Evolutionary conservation across 768 basidiomycete genomes (phyloP).

Genomic region (Termitomyces sp.): DNA sequence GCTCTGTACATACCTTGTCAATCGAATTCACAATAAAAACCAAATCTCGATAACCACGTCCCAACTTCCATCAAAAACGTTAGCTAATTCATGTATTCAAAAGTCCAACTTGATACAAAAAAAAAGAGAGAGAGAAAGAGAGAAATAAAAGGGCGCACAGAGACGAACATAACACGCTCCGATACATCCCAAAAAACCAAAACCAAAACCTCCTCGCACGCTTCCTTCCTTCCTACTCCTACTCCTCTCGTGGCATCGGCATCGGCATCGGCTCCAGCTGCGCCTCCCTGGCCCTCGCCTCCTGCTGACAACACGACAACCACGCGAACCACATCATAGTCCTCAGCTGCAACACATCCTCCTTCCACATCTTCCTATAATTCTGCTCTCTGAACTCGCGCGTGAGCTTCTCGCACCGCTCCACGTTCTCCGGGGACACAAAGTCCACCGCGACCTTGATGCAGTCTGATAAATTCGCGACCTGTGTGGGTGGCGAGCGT

Average conservation of each 20-base stretch:
- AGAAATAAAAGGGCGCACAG: no score
- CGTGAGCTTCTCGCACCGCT: constrained; percentile 79
- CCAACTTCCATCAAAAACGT: no score
- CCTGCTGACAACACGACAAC: constrained; percentile 56
- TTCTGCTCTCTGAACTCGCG: constrained; percentile 90
- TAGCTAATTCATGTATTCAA: no score
- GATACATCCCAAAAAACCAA: no score
- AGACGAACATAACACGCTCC: no score
- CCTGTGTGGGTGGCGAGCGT: constrained; percentile 37
- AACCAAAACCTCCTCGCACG: no score
- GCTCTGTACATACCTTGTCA: no score
- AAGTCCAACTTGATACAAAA: no score
- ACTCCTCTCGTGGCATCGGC: background rate
- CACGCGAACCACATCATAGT: constrained; percentile 96
- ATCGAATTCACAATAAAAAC: no score
- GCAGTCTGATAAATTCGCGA: constrained; percentile 90
- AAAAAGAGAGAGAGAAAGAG: no score
- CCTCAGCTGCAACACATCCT: constrained; percentile 86
- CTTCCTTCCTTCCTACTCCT: background rate
- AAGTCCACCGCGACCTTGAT: constrained; percentile 96
- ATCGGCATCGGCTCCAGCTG: background rate
- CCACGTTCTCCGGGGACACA: constrained; percentile 90
- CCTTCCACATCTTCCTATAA: constrained; percentile 84
- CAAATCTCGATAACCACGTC: no score
- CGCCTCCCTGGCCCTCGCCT: constrained; percentile 8